Percentiles rank a stretch among this genome's conserved stretches.
phyloP scores from a whole-genome alignment of 2,329 filamentous ascomycete genomes.

The Colletotrichum horii region DNA sequence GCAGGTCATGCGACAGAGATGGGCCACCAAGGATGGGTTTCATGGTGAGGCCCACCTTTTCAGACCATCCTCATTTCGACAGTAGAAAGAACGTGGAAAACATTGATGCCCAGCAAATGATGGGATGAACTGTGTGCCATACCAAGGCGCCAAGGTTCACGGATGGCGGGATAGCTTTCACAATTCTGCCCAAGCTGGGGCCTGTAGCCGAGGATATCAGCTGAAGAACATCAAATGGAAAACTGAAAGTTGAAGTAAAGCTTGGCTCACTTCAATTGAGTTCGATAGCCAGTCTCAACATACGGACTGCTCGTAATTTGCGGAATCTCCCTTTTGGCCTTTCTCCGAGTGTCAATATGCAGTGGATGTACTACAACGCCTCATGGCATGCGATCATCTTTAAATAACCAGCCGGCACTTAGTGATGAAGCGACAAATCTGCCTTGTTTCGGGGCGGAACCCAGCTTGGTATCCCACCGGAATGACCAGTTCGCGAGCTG shows the following conservation, averaged over 20 bases:
- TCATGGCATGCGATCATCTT: neutral
- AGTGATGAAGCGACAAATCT: accelerated
- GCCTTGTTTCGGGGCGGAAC: accelerated
- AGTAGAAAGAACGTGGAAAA: neutral
- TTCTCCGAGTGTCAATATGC: neutral
- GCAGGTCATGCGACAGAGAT: neutral
- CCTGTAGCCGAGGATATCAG: neutral
- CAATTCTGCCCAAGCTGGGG: neutral
- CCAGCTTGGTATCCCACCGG: neutral
- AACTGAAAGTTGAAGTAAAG: neutral
- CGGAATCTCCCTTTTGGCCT: neutral
- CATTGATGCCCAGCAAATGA: neutral
- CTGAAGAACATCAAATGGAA: neutral
- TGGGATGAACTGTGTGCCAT: neutral
- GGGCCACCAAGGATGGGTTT: neutral
- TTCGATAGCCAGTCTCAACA: neutral
- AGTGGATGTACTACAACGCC: neutral
- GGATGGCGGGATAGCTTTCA: neutral
- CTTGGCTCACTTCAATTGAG: neutral
- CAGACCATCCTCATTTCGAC: neutral
- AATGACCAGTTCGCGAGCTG: neutral
- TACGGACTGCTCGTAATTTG: neutral
- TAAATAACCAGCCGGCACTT: neutral
- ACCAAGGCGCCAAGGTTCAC: neutral
- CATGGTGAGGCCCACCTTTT: neutral